Percentiles rank a stretch among this genome's conserved stretches.
phyloP scores from a whole-genome alignment of 1,139 yeast genomes.

The Protomyces arabidopsidicola region DNA sequence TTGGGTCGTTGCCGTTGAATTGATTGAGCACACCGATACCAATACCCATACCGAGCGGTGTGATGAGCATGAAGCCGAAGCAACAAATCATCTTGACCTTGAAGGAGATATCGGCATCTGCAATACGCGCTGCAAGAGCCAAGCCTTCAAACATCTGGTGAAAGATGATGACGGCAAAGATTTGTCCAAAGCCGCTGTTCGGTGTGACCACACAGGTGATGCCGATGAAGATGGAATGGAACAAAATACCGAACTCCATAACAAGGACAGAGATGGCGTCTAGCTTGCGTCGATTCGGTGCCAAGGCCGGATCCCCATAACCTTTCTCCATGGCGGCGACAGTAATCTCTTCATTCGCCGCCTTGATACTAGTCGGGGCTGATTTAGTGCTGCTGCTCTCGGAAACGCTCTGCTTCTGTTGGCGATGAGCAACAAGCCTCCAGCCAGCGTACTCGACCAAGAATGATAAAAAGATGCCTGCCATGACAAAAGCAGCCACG shows the following conservation, averaged over 20 bases:
- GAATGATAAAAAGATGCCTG: conserved; percentile 41
- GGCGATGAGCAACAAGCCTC: not conserved
- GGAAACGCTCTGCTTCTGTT: not conserved
- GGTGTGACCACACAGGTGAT: conserved; percentile 61
- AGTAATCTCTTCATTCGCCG: not conserved
- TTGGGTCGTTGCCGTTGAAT: conserved; percentile 52
- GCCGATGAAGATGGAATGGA: conserved; percentile 79
- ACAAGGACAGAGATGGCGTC: conserved; percentile 38
- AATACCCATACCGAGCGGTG: conserved; percentile 80
- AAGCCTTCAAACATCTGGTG: conserved; percentile 92
- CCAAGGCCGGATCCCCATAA: not conserved
- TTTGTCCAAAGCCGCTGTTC: conserved; percentile 66
- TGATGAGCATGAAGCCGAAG: conserved; percentile 60
- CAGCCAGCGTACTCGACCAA: conserved; percentile 36
- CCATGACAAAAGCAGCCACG: conserved; percentile 50
- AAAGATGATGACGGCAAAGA: conserved; percentile 76
- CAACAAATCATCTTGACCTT: conserved; percentile 56
- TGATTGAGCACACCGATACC: conserved; percentile 76
- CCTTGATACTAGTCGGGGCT: not conserved
- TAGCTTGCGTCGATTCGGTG: conserved; percentile 25
- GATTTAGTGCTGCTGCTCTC: not conserved
- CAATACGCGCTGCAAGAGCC: conserved; percentile 83
- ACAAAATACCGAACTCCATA: conserved; percentile 72
- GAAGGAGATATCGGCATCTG: conserved; percentile 48
- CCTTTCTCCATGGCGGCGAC: not conserved